These are phyloP conservation scores for Evansstolkia leycettana DNA, from an alignment of 495 filamentous ascomycete genomes.

Conservation along the genomic window DNA sequence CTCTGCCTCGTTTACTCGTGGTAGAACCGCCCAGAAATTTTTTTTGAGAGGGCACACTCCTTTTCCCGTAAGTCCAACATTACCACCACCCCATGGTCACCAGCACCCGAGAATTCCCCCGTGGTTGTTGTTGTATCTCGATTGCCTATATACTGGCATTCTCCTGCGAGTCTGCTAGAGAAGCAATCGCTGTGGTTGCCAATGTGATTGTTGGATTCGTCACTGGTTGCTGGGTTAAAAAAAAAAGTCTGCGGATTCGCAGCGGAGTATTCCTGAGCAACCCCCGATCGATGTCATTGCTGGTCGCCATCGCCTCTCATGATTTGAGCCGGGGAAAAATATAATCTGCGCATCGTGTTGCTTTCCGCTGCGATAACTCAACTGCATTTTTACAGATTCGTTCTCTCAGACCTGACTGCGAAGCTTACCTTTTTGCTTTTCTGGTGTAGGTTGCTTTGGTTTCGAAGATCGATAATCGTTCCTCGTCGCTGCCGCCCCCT, in stretches of 20 bases:
- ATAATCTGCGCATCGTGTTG: background rate
- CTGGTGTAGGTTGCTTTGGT: constrained; percentile 10
- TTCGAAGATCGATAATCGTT: constrained; percentile 14
- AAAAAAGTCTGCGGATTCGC: constrained; percentile 6
- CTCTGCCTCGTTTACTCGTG: constrained; percentile 31
- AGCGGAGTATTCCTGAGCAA: constrained; percentile 2
- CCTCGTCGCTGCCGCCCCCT: constrained; percentile 13
- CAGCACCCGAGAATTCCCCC: constrained; percentile 1
- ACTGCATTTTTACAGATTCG: no score
- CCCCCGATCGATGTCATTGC: constrained; percentile 8
- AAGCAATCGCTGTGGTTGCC: background rate
- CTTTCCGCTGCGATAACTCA: background rate
- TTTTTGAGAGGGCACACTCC: constrained; percentile 9
- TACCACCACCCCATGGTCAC: constrained; percentile 2
- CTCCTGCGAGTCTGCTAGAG: background rate
- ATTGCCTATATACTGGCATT: background rate
- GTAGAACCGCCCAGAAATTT: constrained; percentile 13
- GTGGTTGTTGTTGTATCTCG: background rate
- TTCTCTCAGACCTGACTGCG: constrained; percentile 3
- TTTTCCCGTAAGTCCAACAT: constrained; percentile 16
- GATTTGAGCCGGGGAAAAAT: no score
- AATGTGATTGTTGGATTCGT: constrained; percentile 1
- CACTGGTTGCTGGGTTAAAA: constrained; percentile 1
- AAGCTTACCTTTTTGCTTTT: constrained; percentile 8
- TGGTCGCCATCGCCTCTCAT: constrained; percentile 5